Conservation (phyloP, 345 rosid species). For the Dimocarpus longan region DNA sequence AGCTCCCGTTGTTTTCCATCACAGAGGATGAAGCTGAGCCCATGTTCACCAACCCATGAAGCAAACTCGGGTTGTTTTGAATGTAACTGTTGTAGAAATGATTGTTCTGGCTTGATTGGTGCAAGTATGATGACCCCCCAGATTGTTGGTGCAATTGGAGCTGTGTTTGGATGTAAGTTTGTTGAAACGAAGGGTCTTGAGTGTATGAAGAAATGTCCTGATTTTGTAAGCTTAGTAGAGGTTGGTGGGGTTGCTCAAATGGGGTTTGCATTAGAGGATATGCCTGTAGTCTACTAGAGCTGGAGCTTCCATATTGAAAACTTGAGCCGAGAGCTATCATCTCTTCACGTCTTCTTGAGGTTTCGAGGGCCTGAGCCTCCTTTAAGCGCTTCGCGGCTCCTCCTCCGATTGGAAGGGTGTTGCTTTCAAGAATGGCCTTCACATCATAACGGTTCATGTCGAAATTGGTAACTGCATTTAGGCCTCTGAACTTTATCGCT, state of each 20-base stretch:
- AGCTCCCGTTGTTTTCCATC: no score
- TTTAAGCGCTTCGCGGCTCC: slow-evolving; percentile 95
- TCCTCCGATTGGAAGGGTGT: slow-evolving; percentile 90
- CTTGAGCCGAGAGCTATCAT: slow-evolving; percentile 78
- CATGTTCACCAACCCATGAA: slow-evolving; percentile 69
- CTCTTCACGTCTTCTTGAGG: slow-evolving; percentile 80
- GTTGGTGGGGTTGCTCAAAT: slow-evolving; percentile 42
- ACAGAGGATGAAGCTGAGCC: neutral
- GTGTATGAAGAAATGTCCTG: slow-evolving; percentile 69
- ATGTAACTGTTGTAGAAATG: slow-evolving; percentile 72
- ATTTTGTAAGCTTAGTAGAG: slow-evolving; percentile 68
- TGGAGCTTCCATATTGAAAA: slow-evolving; percentile 64
- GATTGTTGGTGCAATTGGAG: slow-evolving; percentile 61
- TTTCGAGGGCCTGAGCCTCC: slow-evolving; percentile 97
- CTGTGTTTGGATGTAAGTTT: slow-evolving; percentile 75
- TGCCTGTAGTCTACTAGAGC: slow-evolving; percentile 56
- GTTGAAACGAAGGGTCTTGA: slow-evolving; percentile 53
- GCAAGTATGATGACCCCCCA: no score
- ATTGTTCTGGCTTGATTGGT: slow-evolving; percentile 44
- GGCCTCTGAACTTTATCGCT: slow-evolving; percentile 92
- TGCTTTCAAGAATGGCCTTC: slow-evolving; percentile 94
- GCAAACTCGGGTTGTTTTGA: slow-evolving; percentile 66
- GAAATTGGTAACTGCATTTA: slow-evolving; percentile 91
- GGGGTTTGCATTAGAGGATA: slow-evolving; percentile 67
- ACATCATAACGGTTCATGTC: slow-evolving; percentile 97